Base-by-base conservation (phyloP, 495 filamentous ascomycete genomes). In the Cercophora samala region DNA sequence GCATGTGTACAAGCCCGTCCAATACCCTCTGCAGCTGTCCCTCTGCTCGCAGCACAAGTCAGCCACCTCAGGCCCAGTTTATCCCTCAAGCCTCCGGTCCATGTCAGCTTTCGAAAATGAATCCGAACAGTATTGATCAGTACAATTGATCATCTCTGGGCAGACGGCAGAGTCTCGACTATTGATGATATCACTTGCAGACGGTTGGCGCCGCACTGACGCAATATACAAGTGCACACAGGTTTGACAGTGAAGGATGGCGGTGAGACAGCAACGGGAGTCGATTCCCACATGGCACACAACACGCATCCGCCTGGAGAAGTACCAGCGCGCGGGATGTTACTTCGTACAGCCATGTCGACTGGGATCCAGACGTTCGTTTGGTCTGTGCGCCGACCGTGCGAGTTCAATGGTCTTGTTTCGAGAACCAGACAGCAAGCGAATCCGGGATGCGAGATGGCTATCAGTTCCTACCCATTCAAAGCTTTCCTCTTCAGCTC, bases 401-500 rank as follows among this genome's bases (percentile, higher is more conserved):
- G 66, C 32, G 61, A 56, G 59, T 66, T 22, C 61, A 60, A 64
- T 64, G 61, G 62, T 68, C 17, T 68, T 37, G 62, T 63, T 67
- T 37, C 58, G 23, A 46, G 37, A 64, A 64, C 61, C 66, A 58
- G 51, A 46, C 32, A 37, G 4, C 19, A 19, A 22, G 18, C 22
- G 29, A 53, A 2, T 24, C 37, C 23, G 61, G 61, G 9, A 22
- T 63, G 61, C 61, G 22, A 63, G 52, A 55, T 29, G n/a, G 9
- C 37, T 23, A 17, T 19, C 51, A 23, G 21, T 17, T 56, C 53
- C 53, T 19, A 23, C 53, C n/a, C 53, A 46, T 46, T 46, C 37
- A 46, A 23, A 19, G 1, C 53, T 21, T 15, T 18, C 8, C 21
- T 22, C 15, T 23, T 56, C 53, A 56, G 37, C 37, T 46, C 37